Conservation (phyloP, 192 early-diverging fungal genomes). For the Cladochytrium replicatum region DNA sequence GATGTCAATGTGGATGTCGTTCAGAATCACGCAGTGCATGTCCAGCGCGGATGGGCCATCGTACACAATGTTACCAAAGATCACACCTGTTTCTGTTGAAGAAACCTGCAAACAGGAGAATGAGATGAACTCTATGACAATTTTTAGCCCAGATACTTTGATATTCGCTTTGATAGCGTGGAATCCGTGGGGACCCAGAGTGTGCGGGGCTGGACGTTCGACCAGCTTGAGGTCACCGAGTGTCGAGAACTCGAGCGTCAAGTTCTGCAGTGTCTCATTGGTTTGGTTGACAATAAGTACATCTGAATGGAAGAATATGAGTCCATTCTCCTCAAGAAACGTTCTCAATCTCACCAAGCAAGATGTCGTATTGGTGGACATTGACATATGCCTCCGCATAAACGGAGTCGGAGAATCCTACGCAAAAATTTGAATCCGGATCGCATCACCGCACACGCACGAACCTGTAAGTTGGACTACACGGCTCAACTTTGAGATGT, state of each 20-base stretch:
- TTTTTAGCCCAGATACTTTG: slow-evolving; percentile 48
- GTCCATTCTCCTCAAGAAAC: background rate
- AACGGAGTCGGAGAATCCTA: slow-evolving; percentile 90
- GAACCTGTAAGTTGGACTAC: slow-evolving; percentile 91
- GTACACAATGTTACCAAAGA: slow-evolving; percentile 98
- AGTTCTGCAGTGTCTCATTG: slow-evolving; percentile 83
- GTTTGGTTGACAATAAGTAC: slow-evolving; percentile 98
- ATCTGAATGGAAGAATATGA: slow-evolving; percentile 42
- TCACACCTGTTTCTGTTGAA: slow-evolving; percentile 95
- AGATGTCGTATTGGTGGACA: slow-evolving; percentile 95
- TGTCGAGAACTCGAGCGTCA: slow-evolving; percentile 96
- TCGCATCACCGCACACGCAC: background rate
- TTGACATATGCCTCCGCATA: slow-evolving; percentile 97
- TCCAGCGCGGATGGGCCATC: slow-evolving; percentile 87
- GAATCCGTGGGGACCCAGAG: slow-evolving; percentile 80
- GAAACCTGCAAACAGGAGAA: slow-evolving; percentile 65
- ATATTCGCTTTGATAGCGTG: slow-evolving; percentile 93
- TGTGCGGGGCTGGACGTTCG: slow-evolving; percentile 83
- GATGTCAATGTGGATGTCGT: slow-evolving; percentile 98
- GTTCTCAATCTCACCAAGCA: slow-evolving; percentile 49
- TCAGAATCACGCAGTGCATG: slow-evolving; percentile 85
- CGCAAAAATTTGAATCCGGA: background rate
- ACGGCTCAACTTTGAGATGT: slow-evolving; percentile 85
- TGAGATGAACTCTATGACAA: background rate
- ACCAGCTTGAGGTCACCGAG: slow-evolving; percentile 96